Conservation (phyloP, 2,329 filamentous ascomycete species). For the Grosmannia clavigera region DNA sequence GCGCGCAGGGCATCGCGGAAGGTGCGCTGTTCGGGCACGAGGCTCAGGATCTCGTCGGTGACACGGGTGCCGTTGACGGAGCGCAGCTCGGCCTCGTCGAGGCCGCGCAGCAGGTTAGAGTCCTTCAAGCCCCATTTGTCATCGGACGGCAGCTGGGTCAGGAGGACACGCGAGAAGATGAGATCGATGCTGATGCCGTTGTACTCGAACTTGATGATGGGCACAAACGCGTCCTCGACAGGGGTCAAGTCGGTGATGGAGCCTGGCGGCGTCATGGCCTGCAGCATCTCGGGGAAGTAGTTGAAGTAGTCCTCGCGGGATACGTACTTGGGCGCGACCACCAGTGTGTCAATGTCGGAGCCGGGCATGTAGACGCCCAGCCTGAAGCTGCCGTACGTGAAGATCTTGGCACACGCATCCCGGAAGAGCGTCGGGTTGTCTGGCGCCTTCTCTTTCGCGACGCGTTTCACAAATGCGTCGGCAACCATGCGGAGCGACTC, state of each 20-base stretch:
- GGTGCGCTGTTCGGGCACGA: conserved; percentile 80
- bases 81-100: conserved; percentile 77
- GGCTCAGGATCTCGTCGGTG: conserved; percentile 77
- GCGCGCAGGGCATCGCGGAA: conserved; percentile 83
- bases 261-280: conserved; percentile 62
- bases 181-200: conserved; percentile 87
- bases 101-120: conserved; percentile 69
- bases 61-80: conserved; percentile 91
- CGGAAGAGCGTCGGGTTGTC: conserved; percentile 68
- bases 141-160: conserved; percentile 56
- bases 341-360: conserved; percentile 94
- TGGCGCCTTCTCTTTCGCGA: conserved; percentile 58
- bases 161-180: conserved; percentile 67
- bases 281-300: conserved; percentile 68
- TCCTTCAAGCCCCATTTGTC: conserved; percentile 66
- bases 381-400: conserved; percentile 91
- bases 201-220: conserved; percentile 95
- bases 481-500: conserved; percentile 66
- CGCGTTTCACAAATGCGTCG: conserved; percentile 74
- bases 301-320: conserved; percentile 84
- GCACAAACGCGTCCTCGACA: conserved; percentile 84
- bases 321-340: conserved; percentile 84
- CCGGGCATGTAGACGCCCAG: conserved; percentile 89
- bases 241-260: conserved; percentile 74
- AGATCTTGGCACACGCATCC: conserved; percentile 80